Conservation (phyloP, 768 basidiomycete genomes). For the Leucogyrophana mollusca region DNA sequence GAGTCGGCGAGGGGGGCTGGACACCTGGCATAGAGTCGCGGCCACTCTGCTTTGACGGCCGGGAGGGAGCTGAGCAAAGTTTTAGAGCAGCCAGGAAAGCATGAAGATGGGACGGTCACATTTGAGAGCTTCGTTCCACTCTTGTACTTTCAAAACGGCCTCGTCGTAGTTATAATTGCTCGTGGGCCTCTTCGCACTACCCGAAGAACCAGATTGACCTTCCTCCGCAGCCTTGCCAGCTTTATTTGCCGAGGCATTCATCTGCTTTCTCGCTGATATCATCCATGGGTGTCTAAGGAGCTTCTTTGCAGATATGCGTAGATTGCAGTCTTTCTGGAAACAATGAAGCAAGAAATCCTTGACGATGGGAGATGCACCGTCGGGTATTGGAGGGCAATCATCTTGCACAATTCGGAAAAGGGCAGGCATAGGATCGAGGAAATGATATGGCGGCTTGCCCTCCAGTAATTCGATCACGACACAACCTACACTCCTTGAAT, state of each 20-base stretch:
- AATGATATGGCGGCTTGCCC: conserved; percentile 94
- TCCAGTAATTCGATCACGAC: conserved; percentile 93
- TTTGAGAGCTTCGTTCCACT: conserved; percentile 98
- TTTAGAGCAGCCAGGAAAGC: conserved; percentile 6
- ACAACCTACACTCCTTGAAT: conserved; percentile 79
- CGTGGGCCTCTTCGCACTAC: conserved; percentile 42
- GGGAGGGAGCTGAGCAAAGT: conserved; percentile 57
- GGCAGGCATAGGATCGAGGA: conserved; percentile 96
- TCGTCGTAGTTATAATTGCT: conserved; percentile 92
- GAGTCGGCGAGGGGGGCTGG: conserved; percentile 44
- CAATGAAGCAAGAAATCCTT: conserved; percentile 97
- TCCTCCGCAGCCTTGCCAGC: conserved; percentile 28
- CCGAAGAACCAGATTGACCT: conserved; percentile 35
- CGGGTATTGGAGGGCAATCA: conserved; percentile 94
- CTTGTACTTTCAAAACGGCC: conserved; percentile 91
- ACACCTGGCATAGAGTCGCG: conserved; percentile 34
- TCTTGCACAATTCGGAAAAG: conserved; percentile 98
- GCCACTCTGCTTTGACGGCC: conserved; percentile 63
- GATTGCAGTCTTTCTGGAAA: conserved; percentile 96
- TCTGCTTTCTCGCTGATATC: conserved; percentile 77
- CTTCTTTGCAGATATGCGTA: conserved; percentile 93
- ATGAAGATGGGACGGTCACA: conserved; percentile 47
- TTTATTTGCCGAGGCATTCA: conserved; percentile 38
- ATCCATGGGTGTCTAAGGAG: conserved; percentile 96
- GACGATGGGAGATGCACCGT: conserved; percentile 91